phyloP scores from a whole-genome alignment of 148 eudicot species.

The Dianthus caryophyllus region DNA sequence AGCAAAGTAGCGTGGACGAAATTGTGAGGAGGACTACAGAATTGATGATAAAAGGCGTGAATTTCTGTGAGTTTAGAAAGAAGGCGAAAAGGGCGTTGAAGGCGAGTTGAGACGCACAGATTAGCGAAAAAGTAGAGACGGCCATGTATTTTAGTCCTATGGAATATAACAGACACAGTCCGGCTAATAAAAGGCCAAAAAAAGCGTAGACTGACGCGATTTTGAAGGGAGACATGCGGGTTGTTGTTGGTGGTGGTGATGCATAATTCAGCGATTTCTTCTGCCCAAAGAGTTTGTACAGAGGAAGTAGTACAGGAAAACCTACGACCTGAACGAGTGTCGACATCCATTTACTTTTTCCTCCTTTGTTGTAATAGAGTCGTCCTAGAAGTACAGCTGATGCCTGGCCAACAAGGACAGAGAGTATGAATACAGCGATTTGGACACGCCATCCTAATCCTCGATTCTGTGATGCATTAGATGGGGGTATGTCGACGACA shows the following conservation, averaged over 20 bases:
- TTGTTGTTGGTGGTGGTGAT: not conserved
- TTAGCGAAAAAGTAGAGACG: slow-evolving; percentile 45
- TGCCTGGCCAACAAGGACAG: slow-evolving; percentile 34
- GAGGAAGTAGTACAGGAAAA: slow-evolving; percentile 43
- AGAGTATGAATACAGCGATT: slow-evolving; percentile 22
- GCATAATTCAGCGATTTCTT: not conserved
- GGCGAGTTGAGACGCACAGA: slow-evolving; percentile 37
- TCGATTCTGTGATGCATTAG: not conserved
- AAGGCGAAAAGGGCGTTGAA: slow-evolving; percentile 45
- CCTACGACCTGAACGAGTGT: slow-evolving; percentile 31
- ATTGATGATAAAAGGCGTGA: slow-evolving; percentile 40
- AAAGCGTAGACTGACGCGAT: slow-evolving; percentile 17
- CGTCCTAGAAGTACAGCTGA: slow-evolving; percentile 31
- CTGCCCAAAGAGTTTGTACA: slow-evolving; percentile 14
- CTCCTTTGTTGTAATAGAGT: slow-evolving; percentile 41
- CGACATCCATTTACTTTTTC: slow-evolving; percentile 44
- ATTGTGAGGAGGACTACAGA: slow-evolving; percentile 40
- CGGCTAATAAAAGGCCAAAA: slow-evolving; percentile 13
- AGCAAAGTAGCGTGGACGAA: slow-evolving; percentile 40
- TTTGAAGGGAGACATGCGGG: not conserved
- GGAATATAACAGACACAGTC: slow-evolving; percentile 24
- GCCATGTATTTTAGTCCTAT: slow-evolving; percentile 24
- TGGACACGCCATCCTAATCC: slow-evolving; percentile 30
- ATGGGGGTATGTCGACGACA: not conserved
- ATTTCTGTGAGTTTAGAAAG: slow-evolving; percentile 39